Percentiles rank a stretch among this genome's conserved stretches.
Conservation (phyloP, 345 rosid genomes). For the Mangifera indica region DNA sequence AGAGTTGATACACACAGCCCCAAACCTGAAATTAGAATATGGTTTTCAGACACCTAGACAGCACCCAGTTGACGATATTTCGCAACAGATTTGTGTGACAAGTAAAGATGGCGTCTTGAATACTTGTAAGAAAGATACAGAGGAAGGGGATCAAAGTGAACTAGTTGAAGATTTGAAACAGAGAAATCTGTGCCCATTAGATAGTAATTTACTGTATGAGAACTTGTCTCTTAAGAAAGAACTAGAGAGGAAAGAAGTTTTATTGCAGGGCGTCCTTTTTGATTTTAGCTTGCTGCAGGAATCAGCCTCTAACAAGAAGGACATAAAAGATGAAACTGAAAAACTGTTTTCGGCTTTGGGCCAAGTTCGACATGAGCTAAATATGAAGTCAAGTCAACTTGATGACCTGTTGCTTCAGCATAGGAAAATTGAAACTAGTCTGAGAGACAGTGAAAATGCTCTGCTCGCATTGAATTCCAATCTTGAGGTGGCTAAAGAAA, state of each 20-base stretch:
- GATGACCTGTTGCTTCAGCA: constrained; percentile 53
- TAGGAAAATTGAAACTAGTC: constrained; percentile 48
- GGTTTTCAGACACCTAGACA: constrained; percentile 20
- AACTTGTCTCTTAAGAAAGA: constrained; percentile 61
- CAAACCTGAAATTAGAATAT: constrained; percentile 28
- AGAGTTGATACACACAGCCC: constrained; percentile 34
- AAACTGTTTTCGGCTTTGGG: constrained; percentile 45
- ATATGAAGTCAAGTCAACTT: constrained; percentile 59
- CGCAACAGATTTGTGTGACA: constrained; percentile 15
- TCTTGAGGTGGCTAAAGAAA: constrained; percentile 56
- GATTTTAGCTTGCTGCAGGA: constrained; percentile 89
- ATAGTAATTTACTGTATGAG: constrained; percentile 38
- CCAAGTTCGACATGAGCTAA: constrained; percentile 57
- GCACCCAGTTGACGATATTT: constrained; percentile 18
- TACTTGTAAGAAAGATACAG: constrained; percentile 24
- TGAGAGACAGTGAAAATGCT: constrained; percentile 53
- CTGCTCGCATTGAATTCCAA: constrained; percentile 45
- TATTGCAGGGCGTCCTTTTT: constrained; percentile 81
- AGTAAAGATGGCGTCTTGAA: constrained; percentile 18
- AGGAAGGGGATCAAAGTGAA: constrained; percentile 28
- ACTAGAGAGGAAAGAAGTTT: constrained; percentile 71
- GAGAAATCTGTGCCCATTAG: constrained; percentile 29
- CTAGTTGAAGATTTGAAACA: constrained; percentile 29
- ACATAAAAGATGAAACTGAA: constrained; percentile 71
- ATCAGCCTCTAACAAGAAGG: constrained; percentile 68